These are phyloP conservation scores for Nicotiana noctiflora DNA, from an alignment of 257 asterid genomes.

Conservation along the genomic window DNA sequence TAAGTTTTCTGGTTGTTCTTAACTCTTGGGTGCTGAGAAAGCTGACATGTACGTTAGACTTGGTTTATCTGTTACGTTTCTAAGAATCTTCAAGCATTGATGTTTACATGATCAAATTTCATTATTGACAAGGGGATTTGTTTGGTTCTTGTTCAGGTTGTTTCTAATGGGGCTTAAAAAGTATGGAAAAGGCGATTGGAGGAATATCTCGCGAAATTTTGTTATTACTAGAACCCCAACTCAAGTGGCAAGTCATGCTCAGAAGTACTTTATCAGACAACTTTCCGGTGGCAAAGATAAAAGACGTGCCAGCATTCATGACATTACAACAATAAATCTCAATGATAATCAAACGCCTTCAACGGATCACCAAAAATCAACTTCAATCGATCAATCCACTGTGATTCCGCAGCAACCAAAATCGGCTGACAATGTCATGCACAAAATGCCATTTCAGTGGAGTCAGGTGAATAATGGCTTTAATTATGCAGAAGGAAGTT, in stretches of 20 bases:
- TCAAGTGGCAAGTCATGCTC: constrained; percentile 98
- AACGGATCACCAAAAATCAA: constrained; percentile 37
- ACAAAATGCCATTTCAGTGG: constrained; percentile 55
- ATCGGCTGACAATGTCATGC: constrained; percentile 16
- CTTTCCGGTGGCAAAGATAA: constrained; percentile 86
- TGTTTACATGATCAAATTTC: constrained; percentile 9
- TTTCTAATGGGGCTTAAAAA: constrained; percentile 88
- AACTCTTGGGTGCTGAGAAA: neutral
- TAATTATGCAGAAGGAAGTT: constrained; percentile 30
- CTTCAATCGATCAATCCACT: constrained; percentile 37
- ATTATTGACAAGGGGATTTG: constrained; percentile 5
- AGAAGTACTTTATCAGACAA: constrained; percentile 86
- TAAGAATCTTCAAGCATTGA: neutral
- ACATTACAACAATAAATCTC: constrained; percentile 74
- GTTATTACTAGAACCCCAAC: constrained; percentile 93
- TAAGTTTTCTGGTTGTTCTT: neutral
- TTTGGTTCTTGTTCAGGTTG: constrained; percentile 38
- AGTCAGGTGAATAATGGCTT: constrained; percentile 39
- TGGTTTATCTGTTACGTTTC: neutral
- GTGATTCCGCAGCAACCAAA: constrained; percentile 23
- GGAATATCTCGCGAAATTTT: constrained; percentile 78
- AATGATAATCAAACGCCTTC: constrained; percentile 44
- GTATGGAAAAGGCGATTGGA: constrained; percentile 98
- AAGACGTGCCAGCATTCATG: constrained; percentile 93
- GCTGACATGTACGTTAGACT: neutral